phyloP scores from a whole-genome alignment of 2,329 filamentous ascomycete genomes.

The Penicillium sp. region DNA sequence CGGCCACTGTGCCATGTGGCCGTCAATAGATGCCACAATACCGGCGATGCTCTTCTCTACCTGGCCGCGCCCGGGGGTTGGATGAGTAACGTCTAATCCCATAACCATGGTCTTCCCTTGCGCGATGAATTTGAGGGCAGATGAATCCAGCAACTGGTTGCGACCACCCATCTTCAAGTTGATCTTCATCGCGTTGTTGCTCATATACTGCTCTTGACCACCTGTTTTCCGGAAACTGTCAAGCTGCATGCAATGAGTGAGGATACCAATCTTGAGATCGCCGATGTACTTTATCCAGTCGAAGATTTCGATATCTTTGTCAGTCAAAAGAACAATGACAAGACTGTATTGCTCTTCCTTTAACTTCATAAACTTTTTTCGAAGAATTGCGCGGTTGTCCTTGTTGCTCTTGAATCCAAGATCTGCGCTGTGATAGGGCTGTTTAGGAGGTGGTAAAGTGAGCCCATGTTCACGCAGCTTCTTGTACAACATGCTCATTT shows the following conservation, averaged over 20 bases:
- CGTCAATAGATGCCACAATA: constrained; percentile 73
- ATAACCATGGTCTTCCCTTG: constrained; percentile 77
- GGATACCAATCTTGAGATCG: constrained; percentile 65
- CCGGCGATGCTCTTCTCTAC: constrained; percentile 72
- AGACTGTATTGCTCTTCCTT: background rate
- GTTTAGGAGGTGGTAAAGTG: background rate
- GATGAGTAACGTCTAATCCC: constrained; percentile 86
- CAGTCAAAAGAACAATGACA: constrained; percentile 49
- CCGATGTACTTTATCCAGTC: constrained; percentile 65
- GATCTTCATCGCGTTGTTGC: constrained; percentile 72
- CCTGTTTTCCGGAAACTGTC: constrained; percentile 47
- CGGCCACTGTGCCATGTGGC: constrained; percentile 72
- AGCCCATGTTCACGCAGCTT: constrained; percentile 7
- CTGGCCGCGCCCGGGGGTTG: constrained; percentile 61
- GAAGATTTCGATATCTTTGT: constrained; percentile 58
- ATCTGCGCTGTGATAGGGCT: background rate
- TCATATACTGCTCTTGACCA: constrained; percentile 54
- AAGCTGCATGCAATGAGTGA: constrained; percentile 63
- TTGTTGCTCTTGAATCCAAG: background rate
- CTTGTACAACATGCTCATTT: background rate
- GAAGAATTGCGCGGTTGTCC: background rate
- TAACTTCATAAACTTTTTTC: background rate
- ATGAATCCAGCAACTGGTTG: constrained; percentile 63
- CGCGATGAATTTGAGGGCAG: constrained; percentile 58
- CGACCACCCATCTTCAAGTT: constrained; percentile 75